These are phyloP conservation scores for Saccharomycopsis selenospora DNA, from an alignment of 805 yeast genomes.

Conservation along the genomic window DNA sequence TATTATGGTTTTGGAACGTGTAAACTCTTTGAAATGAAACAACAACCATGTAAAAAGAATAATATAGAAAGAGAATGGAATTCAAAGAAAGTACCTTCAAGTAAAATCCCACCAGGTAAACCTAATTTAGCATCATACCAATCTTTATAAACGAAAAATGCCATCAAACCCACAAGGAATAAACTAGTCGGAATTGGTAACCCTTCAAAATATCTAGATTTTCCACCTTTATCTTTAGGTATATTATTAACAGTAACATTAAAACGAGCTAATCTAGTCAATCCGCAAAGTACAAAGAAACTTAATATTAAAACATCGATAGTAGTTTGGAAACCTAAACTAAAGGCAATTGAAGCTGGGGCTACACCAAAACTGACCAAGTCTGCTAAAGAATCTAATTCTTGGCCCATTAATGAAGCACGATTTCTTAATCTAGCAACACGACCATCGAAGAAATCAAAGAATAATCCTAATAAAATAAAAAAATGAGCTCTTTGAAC, in stretches of 20 bases:
- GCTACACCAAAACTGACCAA: slow-evolving; percentile 91
- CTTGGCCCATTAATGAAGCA: slow-evolving; percentile 93
- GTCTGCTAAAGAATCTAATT: slow-evolving; percentile 93
- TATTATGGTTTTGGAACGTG: slow-evolving; percentile 76
- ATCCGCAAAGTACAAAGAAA: slow-evolving; percentile 86
- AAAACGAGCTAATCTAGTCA: slow-evolving; percentile 89
- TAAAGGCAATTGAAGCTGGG: slow-evolving; percentile 88
- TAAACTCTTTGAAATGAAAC: slow-evolving; percentile 84
- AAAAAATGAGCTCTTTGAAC: slow-evolving; percentile 76
- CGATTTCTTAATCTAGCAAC: slow-evolving; percentile 92
- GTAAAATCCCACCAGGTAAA: slow-evolving; percentile 57
- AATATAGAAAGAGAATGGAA: slow-evolving; percentile 63
- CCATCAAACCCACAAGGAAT: slow-evolving; percentile 66
- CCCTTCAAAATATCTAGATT: slow-evolving; percentile 90
- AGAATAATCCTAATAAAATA: not conserved
- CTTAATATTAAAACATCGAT: slow-evolving; percentile 69
- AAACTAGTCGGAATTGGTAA: slow-evolving; percentile 91
- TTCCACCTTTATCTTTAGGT: slow-evolving; percentile 85
- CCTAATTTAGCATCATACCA: slow-evolving; percentile 31
- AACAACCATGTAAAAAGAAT: slow-evolving; percentile 77
- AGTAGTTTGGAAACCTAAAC: slow-evolving; percentile 82
- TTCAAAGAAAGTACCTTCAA: slow-evolving; percentile 52
- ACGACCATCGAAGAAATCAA: slow-evolving; percentile 37
- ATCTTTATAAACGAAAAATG: slow-evolving; percentile 50
- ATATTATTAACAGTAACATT: slow-evolving; percentile 89